phyloP scores from a whole-genome alignment of 495 filamentous ascomycete species.

The Aspergillus sparsus region DNA sequence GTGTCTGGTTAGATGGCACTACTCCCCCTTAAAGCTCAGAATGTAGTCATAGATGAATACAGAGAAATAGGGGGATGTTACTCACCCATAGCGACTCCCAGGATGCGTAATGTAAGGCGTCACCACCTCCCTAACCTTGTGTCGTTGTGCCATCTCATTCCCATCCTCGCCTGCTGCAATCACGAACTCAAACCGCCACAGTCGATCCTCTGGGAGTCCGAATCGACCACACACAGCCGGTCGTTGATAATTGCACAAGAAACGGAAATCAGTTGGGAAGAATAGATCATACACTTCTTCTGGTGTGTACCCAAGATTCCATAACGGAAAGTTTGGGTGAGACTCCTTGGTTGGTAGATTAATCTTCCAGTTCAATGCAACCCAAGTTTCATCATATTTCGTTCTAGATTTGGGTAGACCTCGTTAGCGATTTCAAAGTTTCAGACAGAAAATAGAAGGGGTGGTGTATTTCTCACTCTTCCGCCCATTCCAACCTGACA shows the following conservation, averaged over 20 bases:
- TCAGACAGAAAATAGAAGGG: no score
- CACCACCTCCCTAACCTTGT: slow-evolving; percentile 29
- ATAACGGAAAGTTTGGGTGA: slow-evolving; percentile 51
- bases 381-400: slow-evolving; percentile 54
- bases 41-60: no score
- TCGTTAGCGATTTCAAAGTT: no score
- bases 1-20: not conserved
- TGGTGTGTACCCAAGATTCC: slow-evolving; percentile 48
- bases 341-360: slow-evolving; percentile 44
- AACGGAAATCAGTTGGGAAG: slow-evolving; percentile 50
- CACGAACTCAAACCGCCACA: slow-evolving; percentile 55
- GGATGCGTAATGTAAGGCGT: slow-evolving; percentile 37
- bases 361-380: slow-evolving; percentile 52
- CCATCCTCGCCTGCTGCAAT: slow-evolving; percentile 32
- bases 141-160: slow-evolving; percentile 28
- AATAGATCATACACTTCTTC: slow-evolving; percentile 53
- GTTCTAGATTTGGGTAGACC: not conserved
- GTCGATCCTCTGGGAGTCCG: slow-evolving; percentile 39
- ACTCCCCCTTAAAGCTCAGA: no score
- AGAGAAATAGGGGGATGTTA: not conserved
- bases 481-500: slow-evolving; percentile 40
- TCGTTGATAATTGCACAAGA: slow-evolving; percentile 43
- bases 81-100: slow-evolving; percentile 37
- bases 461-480: slow-evolving; percentile 20
- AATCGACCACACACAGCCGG: slow-evolving; percentile 52